These are phyloP conservation scores for Saccharomyces hybrid DNA, from an alignment of 1,139 yeast species.

Conservation along the genomic window DNA sequence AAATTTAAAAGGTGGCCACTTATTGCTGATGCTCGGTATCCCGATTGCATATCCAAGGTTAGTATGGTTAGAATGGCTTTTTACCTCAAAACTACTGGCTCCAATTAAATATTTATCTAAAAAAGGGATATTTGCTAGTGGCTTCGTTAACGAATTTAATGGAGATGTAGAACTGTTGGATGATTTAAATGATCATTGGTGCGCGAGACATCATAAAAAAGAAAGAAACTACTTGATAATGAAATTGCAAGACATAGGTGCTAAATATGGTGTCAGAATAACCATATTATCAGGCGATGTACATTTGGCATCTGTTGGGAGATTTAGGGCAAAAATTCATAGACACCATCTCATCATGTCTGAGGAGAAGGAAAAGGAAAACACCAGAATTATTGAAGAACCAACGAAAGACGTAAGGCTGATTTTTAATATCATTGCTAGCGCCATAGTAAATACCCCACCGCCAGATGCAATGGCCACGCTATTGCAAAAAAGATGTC, in stretches of 20 bases:
- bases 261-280: slow-evolving; percentile 55
- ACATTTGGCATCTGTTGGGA: slow-evolving; percentile 77
- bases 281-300: slow-evolving; percentile 91
- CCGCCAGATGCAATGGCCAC: slow-evolving; percentile 84
- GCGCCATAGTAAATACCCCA: slow-evolving; percentile 87
- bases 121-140: slow-evolving; percentile 56
- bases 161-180: slow-evolving; percentile 86
- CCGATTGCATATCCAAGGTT: slow-evolving; percentile 91
- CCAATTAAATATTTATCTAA: slow-evolving; percentile 67
- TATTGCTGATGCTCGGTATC: slow-evolving; percentile 79
- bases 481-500: slow-evolving; percentile 56
- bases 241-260: slow-evolving; percentile 54
- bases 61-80: slow-evolving; percentile 76
- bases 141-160: slow-evolving; percentile 81
- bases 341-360: slow-evolving; percentile 33
- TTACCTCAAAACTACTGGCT: slow-evolving; percentile 51
- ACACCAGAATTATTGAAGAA: slow-evolving; percentile 35
- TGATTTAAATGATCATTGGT: slow-evolving; percentile 95
- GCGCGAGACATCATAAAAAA: slow-evolving; percentile 71
- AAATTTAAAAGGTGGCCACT: slow-evolving; percentile 52
- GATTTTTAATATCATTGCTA: slow-evolving; percentile 74
- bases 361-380: slow-evolving; percentile 34
- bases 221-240: slow-evolving; percentile 63
- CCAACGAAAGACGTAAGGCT: slow-evolving; percentile 70
- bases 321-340: slow-evolving; percentile 57